Conservation (phyloP, 495 filamentous ascomycete species). For the Neurospora sublineolata region DNA sequence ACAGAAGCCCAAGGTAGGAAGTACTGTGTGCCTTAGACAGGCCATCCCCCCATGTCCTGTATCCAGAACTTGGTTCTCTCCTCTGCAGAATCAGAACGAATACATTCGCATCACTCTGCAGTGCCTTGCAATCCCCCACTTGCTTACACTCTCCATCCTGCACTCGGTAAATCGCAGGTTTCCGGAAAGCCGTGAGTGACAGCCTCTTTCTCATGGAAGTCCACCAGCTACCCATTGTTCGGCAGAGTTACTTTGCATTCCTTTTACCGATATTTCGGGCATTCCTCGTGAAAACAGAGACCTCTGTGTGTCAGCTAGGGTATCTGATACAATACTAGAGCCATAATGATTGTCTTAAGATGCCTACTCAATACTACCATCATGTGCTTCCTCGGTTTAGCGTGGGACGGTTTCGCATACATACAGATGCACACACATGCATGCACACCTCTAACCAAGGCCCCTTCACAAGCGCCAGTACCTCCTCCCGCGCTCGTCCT, state of each 20-base stretch:
- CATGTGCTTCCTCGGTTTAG: neutral
- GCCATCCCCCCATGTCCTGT: too few species aligned
- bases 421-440: too few species aligned
- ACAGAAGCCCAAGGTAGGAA: too few species aligned
- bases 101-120: too few species aligned
- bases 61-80: too few species aligned
- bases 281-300: neutral
- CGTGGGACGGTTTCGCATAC: neutral
- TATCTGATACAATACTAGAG: neutral
- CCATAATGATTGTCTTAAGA: neutral
- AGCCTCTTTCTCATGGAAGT: neutral
- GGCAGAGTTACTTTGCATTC: too few species aligned
- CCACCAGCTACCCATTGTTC: too few species aligned
- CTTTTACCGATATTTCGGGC: too few species aligned
- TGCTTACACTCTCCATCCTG: too few species aligned
- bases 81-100: too few species aligned
- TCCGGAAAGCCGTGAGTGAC: neutral
- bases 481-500: neutral
- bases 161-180: neutral
- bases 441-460: neutral
- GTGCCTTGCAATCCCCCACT: too few species aligned
- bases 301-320: neutral
- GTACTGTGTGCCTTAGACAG: too few species aligned
- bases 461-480: neutral
- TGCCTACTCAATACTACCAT: neutral